phyloP scores from a whole-genome alignment of 768 basidiomycete species.

The Galerina marginata region DNA sequence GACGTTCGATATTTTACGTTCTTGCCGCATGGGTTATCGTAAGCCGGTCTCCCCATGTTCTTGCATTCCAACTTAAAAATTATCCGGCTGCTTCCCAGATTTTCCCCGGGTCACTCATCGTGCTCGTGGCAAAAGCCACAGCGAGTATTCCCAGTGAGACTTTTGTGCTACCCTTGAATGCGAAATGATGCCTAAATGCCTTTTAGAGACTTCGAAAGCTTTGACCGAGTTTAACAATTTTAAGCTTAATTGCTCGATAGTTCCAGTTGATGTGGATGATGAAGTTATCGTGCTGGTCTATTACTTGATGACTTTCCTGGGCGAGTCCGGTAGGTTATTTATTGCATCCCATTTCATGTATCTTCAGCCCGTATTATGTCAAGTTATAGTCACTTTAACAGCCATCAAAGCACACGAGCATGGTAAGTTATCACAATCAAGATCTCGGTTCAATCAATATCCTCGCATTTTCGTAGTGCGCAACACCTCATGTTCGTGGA shows the following conservation, averaged over 20 bases:
- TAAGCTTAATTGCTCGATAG: too few relatives aligned
- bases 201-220: too few relatives aligned
- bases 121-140: neutral
- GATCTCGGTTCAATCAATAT: neutral
- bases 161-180: neutral
- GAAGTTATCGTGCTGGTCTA: neutral
- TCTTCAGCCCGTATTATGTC: neutral
- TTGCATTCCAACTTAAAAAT: neutral
- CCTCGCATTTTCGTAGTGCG: neutral
- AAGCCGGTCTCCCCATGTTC: neutral
- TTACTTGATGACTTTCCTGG: neutral
- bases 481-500: neutral
- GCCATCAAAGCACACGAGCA: constrained; percentile 5
- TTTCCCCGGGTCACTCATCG: constrained; percentile 1
- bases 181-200: too few relatives aligned
- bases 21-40: constrained; percentile 3
- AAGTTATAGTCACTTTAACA: constrained; percentile 2
- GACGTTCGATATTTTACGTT: constrained; percentile 1
- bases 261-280: too few relatives aligned
- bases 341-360: neutral
- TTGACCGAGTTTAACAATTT: too few relatives aligned
- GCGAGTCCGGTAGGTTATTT: neutral
- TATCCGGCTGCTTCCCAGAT: neutral
- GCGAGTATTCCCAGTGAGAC: neutral
- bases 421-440: neutral